A percentile compares a stretch with the other conserved stretches of the same genome.
phyloP scores from a whole-genome alignment of 495 filamentous ascomycete species.

The Penicillium samsonianum region DNA sequence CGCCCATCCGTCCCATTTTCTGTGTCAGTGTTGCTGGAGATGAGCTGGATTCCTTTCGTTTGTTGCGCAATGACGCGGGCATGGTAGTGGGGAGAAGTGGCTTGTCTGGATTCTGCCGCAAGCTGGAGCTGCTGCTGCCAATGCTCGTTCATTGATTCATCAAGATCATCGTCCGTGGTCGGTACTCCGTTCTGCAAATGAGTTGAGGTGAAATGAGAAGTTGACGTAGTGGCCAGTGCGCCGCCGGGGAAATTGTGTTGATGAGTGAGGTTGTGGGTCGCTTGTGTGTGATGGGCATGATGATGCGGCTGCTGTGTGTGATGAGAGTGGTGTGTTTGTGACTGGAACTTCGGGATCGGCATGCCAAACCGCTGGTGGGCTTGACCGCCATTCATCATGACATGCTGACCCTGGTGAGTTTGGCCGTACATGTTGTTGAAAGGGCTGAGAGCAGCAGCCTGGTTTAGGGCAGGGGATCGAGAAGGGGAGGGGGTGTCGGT shows the following conservation, averaged over 20 bases:
- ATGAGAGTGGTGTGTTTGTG: slow-evolving; percentile 70
- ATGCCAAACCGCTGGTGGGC: slow-evolving; percentile 63
- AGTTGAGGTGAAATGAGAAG: slow-evolving; percentile 71
- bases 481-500: slow-evolving; percentile 69
- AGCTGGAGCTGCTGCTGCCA: slow-evolving; percentile 87
- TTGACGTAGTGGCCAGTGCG: slow-evolving; percentile 66
- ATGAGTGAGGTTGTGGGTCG: slow-evolving; percentile 63
- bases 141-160: slow-evolving; percentile 71
- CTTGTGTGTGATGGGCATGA: slow-evolving; percentile 71
- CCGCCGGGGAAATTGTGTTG: slow-evolving; percentile 81
- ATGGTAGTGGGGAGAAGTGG: slow-evolving; percentile 65
- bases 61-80: slow-evolving; percentile 59
- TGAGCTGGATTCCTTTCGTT: slow-evolving; percentile 60
- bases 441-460: slow-evolving; percentile 62
- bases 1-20: slow-evolving; percentile 63
- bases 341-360: slow-evolving; percentile 70
- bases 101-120: slow-evolving; percentile 67
- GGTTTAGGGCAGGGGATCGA: slow-evolving; percentile 65
- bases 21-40: slow-evolving; percentile 58
- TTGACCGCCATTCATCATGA: slow-evolving; percentile 68
- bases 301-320: slow-evolving; percentile 76
- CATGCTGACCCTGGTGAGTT: slow-evolving; percentile 77
- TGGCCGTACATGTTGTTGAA: slow-evolving; percentile 82
- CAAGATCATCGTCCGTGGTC: slow-evolving; percentile 55
- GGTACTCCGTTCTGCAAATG: slow-evolving; percentile 76